Evolutionary conservation across 2,329 filamentous ascomycete species (phyloP).

Genomic region (Diaporthe capsici): DNA sequence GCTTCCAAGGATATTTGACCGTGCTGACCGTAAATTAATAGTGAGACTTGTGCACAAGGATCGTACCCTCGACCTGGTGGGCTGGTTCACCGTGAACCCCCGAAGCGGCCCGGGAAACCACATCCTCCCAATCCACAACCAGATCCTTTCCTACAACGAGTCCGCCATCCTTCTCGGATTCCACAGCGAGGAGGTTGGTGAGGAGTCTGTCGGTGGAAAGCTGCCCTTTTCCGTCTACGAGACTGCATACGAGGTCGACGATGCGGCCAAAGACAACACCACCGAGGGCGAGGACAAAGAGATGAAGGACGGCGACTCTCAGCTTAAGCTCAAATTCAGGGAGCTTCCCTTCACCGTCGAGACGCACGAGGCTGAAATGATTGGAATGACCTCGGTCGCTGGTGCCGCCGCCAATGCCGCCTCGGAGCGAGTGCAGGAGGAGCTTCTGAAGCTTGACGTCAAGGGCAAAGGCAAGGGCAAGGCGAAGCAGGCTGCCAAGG

Average conservation of each 20-base stretch:
- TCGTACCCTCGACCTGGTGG: conserved; percentile 87
- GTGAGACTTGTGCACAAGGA: conserved; percentile 91
- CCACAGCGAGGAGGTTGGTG: conserved; percentile 75
- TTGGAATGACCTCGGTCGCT: conserved; percentile 93
- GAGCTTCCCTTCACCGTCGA: conserved; percentile 90
- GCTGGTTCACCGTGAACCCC: conserved; percentile 89
- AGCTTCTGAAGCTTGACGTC: conserved; percentile 57
- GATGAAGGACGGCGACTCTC: conserved; percentile 75
- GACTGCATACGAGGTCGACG: conserved; percentile 82
- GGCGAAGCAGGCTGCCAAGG: conserved; percentile 62
- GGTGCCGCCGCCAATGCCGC: conserved; percentile 86
- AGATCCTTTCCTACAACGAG: conserved; percentile 85
- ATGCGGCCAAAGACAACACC: conserved; percentile 54
- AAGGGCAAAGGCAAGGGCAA: conserved; percentile 64
- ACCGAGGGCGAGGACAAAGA: conserved; percentile 76
- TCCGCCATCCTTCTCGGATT: conserved; percentile 90
- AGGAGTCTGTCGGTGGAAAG: conserved; percentile 76
- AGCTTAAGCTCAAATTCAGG: conserved; percentile 79
- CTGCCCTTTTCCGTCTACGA: conserved; percentile 95
- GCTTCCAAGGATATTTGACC: background rate
- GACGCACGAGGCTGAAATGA: conserved; percentile 97
- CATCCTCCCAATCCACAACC: conserved; percentile 82
- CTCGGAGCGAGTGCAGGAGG: conserved; percentile 60
- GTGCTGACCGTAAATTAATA: conserved; percentile 52
- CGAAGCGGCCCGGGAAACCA: conserved; percentile 77